Evolutionary conservation across 306 rosid species (phyloP).

Genomic region (Elaeagnus macrophylla): DNA sequence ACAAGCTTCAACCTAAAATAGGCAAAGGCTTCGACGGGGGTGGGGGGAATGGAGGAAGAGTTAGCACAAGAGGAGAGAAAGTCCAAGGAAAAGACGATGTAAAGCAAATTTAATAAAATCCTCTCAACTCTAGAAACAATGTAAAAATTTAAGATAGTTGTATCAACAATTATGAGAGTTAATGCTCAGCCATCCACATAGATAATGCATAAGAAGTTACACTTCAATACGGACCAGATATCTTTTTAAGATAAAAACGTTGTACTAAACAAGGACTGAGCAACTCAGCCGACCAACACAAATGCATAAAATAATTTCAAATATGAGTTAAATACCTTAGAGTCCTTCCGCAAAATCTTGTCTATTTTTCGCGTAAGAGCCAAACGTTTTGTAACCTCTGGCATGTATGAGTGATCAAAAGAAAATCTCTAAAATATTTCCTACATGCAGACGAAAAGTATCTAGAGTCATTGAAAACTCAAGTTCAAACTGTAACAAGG

Average conservation of each 20-base stretch:
- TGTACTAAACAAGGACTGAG: not conserved
- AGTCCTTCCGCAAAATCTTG: slow-evolving; percentile 70
- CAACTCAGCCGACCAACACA: not conserved
- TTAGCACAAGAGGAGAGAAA: no score
- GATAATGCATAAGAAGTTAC: slow-evolving; percentile 1
- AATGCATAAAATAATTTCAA: slow-evolving; percentile 9
- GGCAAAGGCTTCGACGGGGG: no score
- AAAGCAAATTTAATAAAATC: no score
- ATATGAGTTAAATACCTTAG: slow-evolving; percentile 51
- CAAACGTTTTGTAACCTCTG: slow-evolving; percentile 72
- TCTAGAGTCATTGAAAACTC: not conserved
- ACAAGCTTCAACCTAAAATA: no score
- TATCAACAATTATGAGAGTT: not conserved
- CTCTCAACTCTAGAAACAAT: no score
- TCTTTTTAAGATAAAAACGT: not conserved
- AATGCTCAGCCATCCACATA: not conserved
- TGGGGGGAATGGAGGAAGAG: no score
- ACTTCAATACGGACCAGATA: not conserved
- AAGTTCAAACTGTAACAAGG: no score
- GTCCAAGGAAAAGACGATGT: no score
- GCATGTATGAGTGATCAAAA: slow-evolving; percentile 71
- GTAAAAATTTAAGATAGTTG: no score
- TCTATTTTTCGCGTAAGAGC: slow-evolving; percentile 86
- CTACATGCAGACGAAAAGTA: slow-evolving; percentile 28
- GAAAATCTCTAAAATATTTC: slow-evolving; percentile 74